Evolutionary conservation across 441 rosid species (phyloP).

Genomic region (Erysimum cheiri): DNA sequence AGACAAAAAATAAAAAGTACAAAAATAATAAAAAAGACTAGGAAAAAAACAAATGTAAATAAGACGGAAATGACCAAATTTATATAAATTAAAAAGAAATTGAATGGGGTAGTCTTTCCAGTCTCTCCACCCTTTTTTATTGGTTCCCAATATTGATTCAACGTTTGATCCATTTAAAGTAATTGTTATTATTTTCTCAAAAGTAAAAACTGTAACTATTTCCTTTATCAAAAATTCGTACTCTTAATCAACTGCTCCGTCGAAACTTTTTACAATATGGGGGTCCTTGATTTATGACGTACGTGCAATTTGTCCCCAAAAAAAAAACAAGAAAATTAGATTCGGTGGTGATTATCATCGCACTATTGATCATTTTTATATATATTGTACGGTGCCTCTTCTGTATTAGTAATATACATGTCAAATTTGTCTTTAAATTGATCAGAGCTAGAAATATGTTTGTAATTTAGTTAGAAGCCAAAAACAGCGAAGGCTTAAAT

Average conservation of each 20-base stretch:
- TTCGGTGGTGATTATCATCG: conserved; percentile 9
- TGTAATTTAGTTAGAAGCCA: conserved; percentile 34
- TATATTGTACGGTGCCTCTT: conserved; percentile 3
- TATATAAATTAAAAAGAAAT: conserved; percentile 29
- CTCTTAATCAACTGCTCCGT: conserved; percentile 33
- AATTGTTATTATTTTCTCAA: not conserved
- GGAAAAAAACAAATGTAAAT: conserved; percentile 33
- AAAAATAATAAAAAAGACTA: conserved; percentile 18
- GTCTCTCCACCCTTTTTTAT: conserved; percentile 36
- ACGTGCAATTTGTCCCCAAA: not conserved
- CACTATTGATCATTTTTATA: not conserved
- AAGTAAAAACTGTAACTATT: conserved; percentile 22
- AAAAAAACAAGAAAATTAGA: not conserved
- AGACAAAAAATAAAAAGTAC: conserved; percentile 32
- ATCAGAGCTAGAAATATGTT: conserved; percentile 22
- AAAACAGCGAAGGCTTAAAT: conserved; percentile 37
- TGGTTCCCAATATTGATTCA: conserved; percentile 43
- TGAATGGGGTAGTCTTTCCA: conserved; percentile 41
- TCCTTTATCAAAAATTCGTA: conserved; percentile 27
- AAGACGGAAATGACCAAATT: conserved; percentile 42
- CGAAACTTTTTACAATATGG: conserved; percentile 1
- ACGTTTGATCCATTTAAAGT: conserved; percentile 35
- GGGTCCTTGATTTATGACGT: conserved; percentile 33
- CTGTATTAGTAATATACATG: not conserved
- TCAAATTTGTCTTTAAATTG: conserved; percentile 32